Evolutionary conservation across 345 rosid species (phyloP), one percentile per base, ranked within the genome.

Genomic region (Euclidium syriacum): DNA sequence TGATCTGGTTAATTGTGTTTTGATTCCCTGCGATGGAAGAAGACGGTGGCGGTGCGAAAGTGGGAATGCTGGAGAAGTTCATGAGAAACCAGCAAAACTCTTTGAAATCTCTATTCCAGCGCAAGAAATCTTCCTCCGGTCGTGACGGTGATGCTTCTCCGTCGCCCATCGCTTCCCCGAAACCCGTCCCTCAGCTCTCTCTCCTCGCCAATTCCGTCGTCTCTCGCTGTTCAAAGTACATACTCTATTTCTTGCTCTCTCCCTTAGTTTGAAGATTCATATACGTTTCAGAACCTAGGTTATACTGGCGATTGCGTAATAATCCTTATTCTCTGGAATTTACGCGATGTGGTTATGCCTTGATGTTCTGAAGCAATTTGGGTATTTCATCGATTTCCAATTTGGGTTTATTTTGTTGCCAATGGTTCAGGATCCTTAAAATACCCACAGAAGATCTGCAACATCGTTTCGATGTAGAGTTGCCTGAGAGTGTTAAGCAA

Each of bases 181-280:
- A 59, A 58, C 80, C 84, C 14, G 78, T 92, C 35, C 96, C 95
- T 50, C 91, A 82, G 76, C 91, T 89, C 72, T 89, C 97, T 30
- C 56, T 79, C 32, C 74, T 87, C 70, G 95, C 97, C 43, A 87
- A 92, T 62, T 84, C 95, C 69, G 96, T 92, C 70, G 96, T 89
- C 75, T 65, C 81, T 44, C 94, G 95, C 70, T 89, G 91, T 68
- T 82, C 97, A 77, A 81, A 75, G 98, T 84, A 76, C 65, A 44
- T 54, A 19, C 65, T 27, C 35, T 32, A 10, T 20, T 35, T 49
- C 23, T 15, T 53, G 18, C 20, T 49, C n/a, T 10, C 9, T n/a
- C 19, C 12, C 4, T 41, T 1, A 9, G 35, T 47, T 26, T 47
- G 8, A 15, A 48, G 16, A 58, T 68, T 50, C 52, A 11, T 22